Evolutionary conservation across 257 asterid species (phyloP), one percentile per base, ranked within the genome.

Genomic region (Solanum okadae): DNA sequence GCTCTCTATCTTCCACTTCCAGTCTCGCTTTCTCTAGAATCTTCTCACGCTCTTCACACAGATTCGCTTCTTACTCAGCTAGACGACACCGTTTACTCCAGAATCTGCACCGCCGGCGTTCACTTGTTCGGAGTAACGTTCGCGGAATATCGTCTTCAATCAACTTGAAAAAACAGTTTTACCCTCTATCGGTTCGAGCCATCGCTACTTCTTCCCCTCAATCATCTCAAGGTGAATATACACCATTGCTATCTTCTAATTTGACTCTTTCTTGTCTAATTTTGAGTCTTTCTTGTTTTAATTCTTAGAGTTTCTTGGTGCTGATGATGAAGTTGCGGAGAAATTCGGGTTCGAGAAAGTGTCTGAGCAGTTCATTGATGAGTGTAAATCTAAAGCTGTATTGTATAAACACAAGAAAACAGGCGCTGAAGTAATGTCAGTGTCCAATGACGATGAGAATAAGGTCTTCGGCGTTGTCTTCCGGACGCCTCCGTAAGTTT

Each of bases 401-500:
- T 87, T 96, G 92, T 96, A 96, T 88, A 97, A 97, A 93, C 99
- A 97, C 89, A 96, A 94, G 91, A 96, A 97, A 93, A 97, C 99
- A 6, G 99, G 98, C 12, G 97, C 99, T 4, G 98, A 97, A 92
- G 91, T 97, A 84, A 97, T 97, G 98, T 96, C 99, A 0, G 95
- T 97, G 37, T 94, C 95, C 23, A 97, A 96, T 85, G 99, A 97
- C 10, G 99, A 97, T 20, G 99, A 97, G 96, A 97, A 97, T 89
- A 97, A 97, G 89, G 98, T 95, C 59, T 97, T 97, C 29, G 99
- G 99, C 88, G 93, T 97, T 90, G 99, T 97, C 86, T 94, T 97
- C 89, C 92, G 98, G 84, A 96, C 98, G 22, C 99, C 99, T 87
- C 98, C 98, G 99, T 97, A 92, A 93, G 99, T 88, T 46, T 42